Percentiles rank a stretch among this genome's conserved stretches.
Evolutionary conservation across 129 eudicot genomes (phyloP).

Genomic region (Centaurea solstitialis): DNA sequence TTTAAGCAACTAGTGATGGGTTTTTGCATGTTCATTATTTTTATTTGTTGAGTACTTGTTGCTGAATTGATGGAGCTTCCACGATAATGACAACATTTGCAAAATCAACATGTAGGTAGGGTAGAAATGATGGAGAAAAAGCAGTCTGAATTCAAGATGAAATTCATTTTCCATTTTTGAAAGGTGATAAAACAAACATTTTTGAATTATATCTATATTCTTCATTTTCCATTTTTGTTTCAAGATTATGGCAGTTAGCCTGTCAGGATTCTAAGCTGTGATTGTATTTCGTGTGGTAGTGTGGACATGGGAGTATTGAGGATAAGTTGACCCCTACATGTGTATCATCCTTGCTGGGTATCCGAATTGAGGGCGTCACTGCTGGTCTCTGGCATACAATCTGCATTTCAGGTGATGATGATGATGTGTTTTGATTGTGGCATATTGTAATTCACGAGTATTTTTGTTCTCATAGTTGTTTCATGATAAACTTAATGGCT

Average conservation of each 20-base stretch:
- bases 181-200: slow-evolving; percentile 34
- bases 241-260: slow-evolving; percentile 6
- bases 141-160: slow-evolving; percentile 63
- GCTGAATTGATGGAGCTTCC: slow-evolving; percentile 3
- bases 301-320: slow-evolving; percentile 95
- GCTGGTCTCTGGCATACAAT: slow-evolving; percentile 98
- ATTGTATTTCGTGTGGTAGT: slow-evolving; percentile 49
- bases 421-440: slow-evolving; percentile 47
- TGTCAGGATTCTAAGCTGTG: slow-evolving; percentile 15
- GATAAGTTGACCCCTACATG: slow-evolving; percentile 92
- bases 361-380: slow-evolving; percentile 65
- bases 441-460: background rate
- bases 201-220: slow-evolving; percentile 17
- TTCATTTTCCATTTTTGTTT: slow-evolving; percentile 7
- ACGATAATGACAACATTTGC: slow-evolving; percentile 34
- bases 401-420: slow-evolving; percentile 89
- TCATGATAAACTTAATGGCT: background rate
- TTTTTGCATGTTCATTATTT: no score
- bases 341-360: slow-evolving; percentile 88
- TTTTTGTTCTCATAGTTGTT: background rate
- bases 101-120: slow-evolving; percentile 55
- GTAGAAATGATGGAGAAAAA: slow-evolving; percentile 57
- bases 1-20: no score
- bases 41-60: no score
- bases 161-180: slow-evolving; percentile 39